Evolutionary conservation across 2,329 filamentous ascomycete genomes (phyloP).

Genomic region (Endoconidiophora laricicola): DNA sequence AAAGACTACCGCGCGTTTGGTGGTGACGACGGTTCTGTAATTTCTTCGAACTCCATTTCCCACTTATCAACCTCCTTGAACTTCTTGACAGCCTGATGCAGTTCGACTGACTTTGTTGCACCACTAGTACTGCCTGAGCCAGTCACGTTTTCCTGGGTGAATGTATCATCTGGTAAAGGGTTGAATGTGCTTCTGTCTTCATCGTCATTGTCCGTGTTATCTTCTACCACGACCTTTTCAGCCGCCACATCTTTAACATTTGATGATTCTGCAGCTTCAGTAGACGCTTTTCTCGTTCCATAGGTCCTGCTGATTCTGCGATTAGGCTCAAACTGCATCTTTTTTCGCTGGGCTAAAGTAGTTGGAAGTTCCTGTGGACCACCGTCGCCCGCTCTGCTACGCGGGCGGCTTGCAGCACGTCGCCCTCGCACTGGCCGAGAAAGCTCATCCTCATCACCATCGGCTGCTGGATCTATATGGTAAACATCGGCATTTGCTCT

Average conservation of each 20-base stretch:
- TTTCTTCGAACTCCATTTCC: constrained; percentile 51
- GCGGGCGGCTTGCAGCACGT: constrained; percentile 21
- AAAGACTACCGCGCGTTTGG: constrained; percentile 27
- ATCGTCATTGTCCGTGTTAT: constrained; percentile 20
- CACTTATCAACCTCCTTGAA: constrained; percentile 55
- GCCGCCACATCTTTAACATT: constrained; percentile 14
- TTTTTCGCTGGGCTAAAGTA: constrained; percentile 12
- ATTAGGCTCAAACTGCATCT: constrained; percentile 16
- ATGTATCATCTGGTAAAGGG: constrained; percentile 30
- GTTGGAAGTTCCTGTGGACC: constrained; percentile 16
- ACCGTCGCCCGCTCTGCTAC: constrained; percentile 22
- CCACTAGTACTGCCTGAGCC: constrained; percentile 19
- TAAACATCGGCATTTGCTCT: constrained; percentile 21
- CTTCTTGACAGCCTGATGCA: constrained; percentile 42
- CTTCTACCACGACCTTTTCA: constrained; percentile 17
- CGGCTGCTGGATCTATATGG: constrained; percentile 23
- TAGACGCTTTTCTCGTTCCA: constrained; percentile 12
- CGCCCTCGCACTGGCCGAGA: constrained; percentile 20
- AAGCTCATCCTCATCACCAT: constrained; percentile 41
- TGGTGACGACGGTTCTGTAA: constrained; percentile 35
- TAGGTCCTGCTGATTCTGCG: constrained; percentile 16
- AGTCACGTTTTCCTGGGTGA: constrained; percentile 16
- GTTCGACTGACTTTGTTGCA: constrained; percentile 29
- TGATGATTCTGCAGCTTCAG: background rate
- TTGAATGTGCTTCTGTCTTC: constrained; percentile 24